These are phyloP conservation scores for Coemansia sp. DNA, from an alignment of 192 early-diverging fungal species.

Conservation along the genomic window DNA sequence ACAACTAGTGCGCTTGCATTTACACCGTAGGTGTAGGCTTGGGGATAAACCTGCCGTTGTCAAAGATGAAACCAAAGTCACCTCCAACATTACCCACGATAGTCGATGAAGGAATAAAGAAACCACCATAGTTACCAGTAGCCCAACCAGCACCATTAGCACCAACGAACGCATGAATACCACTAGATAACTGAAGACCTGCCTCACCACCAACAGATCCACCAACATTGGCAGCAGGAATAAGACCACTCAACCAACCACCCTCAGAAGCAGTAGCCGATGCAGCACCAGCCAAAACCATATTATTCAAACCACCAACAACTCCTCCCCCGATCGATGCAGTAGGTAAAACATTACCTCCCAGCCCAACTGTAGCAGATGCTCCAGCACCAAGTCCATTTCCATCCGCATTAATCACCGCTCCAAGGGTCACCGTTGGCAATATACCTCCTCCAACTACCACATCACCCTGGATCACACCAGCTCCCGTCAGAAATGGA, in stretches of 20 bases:
- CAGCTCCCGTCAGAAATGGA: constrained; percentile 11
- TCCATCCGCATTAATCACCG: constrained; percentile 11
- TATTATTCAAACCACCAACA: constrained; percentile 4
- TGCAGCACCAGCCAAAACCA: constrained; percentile 7
- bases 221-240: constrained; percentile 17
- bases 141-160: constrained; percentile 25
- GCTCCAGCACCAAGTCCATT: constrained; percentile 24
- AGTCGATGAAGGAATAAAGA: constrained; percentile 21
- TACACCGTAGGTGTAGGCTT: constrained; percentile 10
- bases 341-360: constrained; percentile 12
- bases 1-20: too few species aligned
- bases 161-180: constrained; percentile 18
- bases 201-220: constrained; percentile 4
- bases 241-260: constrained; percentile 12
- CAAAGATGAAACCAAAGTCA: constrained; percentile 12
- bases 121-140: constrained; percentile 18
- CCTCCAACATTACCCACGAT: constrained; percentile 18
- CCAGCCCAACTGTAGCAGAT: constrained; percentile 21
- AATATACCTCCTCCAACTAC: constrained; percentile 21
- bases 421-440: constrained; percentile 20
- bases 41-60: constrained; percentile 15
- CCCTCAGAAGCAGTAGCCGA: constrained; percentile 22
- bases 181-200: constrained; percentile 6
- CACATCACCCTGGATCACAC: constrained; percentile 11
- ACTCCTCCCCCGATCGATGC: constrained; percentile 19